Evolutionary conservation across 169 alveolate genomes (phyloP).

Genomic region (Plasmodium gallinaceum): DNA sequence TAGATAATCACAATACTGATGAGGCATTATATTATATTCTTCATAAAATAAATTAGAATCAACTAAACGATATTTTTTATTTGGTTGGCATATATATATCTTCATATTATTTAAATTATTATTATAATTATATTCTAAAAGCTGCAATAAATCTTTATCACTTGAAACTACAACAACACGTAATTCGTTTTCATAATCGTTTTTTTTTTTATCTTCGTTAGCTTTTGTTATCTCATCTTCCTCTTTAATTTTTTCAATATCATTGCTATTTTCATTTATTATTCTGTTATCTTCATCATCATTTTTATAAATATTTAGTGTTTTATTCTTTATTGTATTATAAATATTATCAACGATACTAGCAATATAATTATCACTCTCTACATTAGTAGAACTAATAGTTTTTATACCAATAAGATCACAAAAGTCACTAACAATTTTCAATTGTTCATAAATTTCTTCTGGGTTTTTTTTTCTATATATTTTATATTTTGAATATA

Average conservation of each 20-base stretch:
- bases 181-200: constrained; percentile 39
- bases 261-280: not conserved
- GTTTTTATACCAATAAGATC: constrained; percentile 83
- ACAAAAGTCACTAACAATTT: constrained; percentile 83
- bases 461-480: constrained; percentile 80
- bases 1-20: constrained; percentile 81
- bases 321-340: constrained; percentile 33
- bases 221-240: not conserved
- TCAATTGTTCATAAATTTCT: constrained; percentile 82
- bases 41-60: constrained; percentile 77
- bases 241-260: not conserved
- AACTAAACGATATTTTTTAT: constrained; percentile 83
- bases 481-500: constrained; percentile 85
- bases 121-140: constrained; percentile 74
- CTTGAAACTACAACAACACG: constrained; percentile 83
- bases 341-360: constrained; percentile 75
- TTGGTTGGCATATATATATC: constrained; percentile 84
- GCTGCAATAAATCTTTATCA: constrained; percentile 85
- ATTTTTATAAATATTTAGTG: not conserved
- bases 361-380: constrained; percentile 86
- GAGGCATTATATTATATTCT: constrained; percentile 79
- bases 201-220: constrained; percentile 1
- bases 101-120: constrained; percentile 78
- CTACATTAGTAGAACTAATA: constrained; percentile 79
- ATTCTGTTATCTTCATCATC: constrained; percentile 22